Conservation (phyloP, 345 rosid species). For the Melastoma malabathricum region DNA sequence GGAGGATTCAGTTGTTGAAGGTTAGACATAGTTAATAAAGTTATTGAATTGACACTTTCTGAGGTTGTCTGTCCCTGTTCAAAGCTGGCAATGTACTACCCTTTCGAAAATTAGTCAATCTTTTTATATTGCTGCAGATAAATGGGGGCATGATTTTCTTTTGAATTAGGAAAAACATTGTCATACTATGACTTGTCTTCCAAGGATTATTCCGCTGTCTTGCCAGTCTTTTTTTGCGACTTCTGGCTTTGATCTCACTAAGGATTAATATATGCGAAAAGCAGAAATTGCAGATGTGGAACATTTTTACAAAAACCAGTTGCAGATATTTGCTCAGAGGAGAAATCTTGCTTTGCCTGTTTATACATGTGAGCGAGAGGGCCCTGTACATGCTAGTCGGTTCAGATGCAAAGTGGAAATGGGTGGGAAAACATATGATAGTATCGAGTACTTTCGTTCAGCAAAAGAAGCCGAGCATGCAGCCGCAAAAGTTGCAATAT, state of each 20-base stretch:
- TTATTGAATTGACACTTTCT: background rate
- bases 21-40: background rate
- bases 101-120: too few relatives aligned
- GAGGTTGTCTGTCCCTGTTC: background rate
- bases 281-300: slow-evolving; percentile 7
- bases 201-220: background rate
- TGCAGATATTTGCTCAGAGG: slow-evolving; percentile 25
- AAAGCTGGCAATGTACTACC: background rate
- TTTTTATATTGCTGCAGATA: background rate
- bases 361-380: slow-evolving; percentile 20
- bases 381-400: slow-evolving; percentile 25
- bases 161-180: too few relatives aligned
- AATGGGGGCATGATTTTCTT: too few relatives aligned
- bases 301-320: slow-evolving; percentile 18
- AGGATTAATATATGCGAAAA: too few relatives aligned
- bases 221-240: background rate
- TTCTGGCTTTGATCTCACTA: background rate
- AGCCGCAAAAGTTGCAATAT: slow-evolving; percentile 30
- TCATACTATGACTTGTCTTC: too few relatives aligned
- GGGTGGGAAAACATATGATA: slow-evolving; percentile 19
- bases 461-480: slow-evolving; percentile 29
- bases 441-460: slow-evolving; percentile 11
- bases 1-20: slow-evolving; percentile 3
- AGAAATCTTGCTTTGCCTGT: slow-evolving; percentile 16
- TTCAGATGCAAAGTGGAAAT: slow-evolving; percentile 25